Percentiles rank a stretch among this genome's conserved stretches.
These are phyloP conservation scores for Acanthamoeba culbertsoni DNA, from an alignment of 208 protist species.

Conservation along the genomic window DNA sequence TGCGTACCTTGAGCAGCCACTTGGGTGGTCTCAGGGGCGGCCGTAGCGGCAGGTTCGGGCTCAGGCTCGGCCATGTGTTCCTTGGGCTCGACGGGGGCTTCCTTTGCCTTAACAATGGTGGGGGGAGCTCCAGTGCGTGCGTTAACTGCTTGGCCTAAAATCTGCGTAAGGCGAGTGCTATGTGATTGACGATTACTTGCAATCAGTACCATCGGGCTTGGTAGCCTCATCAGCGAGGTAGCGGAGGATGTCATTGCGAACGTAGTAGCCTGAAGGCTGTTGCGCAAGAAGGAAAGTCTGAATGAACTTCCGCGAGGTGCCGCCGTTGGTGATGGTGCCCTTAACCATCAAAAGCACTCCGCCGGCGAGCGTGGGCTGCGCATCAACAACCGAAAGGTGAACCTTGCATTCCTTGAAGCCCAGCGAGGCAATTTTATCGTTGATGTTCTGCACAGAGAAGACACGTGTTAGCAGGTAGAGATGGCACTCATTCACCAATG, in stretches of 20 bases:
- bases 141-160: neutral
- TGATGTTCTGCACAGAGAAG: conserved; percentile 4
- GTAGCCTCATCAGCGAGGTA: neutral
- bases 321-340: conserved; percentile 14
- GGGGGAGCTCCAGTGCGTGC: neutral
- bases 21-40: neutral
- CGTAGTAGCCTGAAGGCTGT: conserved; percentile 46
- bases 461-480: neutral
- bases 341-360: conserved; percentile 54
- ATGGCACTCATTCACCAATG: neutral
- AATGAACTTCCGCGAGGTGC: neutral
- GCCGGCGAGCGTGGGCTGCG: neutral
- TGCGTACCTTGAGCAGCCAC: neutral
- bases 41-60: neutral
- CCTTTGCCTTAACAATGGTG: neutral
- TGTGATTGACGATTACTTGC: neutral
- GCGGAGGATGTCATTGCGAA: conserved; percentile 61
- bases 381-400: conserved; percentile 18
- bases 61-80: neutral
- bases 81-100: neutral
- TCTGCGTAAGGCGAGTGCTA: neutral
- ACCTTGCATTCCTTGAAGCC: conserved; percentile 46
- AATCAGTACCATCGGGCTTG: neutral
- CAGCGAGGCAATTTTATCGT: conserved; percentile 29
- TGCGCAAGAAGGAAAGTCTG: conserved; percentile 60